Evolutionary conservation across 345 rosid species (phyloP).

Genomic region (Ceriops zippeliana): DNA sequence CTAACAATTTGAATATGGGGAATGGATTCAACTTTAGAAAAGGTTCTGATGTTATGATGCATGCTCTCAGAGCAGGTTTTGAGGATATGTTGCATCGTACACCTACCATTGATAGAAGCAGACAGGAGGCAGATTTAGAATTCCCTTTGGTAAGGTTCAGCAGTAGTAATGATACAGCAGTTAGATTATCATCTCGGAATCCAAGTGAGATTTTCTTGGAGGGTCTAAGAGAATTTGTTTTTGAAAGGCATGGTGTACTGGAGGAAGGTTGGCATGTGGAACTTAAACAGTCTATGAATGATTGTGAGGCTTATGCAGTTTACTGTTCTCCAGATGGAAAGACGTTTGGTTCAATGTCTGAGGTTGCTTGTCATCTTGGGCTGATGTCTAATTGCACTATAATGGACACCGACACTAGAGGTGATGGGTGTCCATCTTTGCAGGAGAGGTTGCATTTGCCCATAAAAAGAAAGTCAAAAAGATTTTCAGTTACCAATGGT

Average conservation of each 20-base stretch:
- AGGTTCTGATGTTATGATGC: slow-evolving; percentile 41
- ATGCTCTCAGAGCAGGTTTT: slow-evolving; percentile 36
- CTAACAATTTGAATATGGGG: slow-evolving; percentile 35
- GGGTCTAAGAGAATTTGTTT: slow-evolving; percentile 67
- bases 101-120: slow-evolving; percentile 31
- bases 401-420: slow-evolving; percentile 42
- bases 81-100: slow-evolving; percentile 42
- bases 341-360: slow-evolving; percentile 69
- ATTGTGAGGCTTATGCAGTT: slow-evolving; percentile 51
- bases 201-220: slow-evolving; percentile 64
- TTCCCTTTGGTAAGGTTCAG: slow-evolving; percentile 45
- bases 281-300: slow-evolving; percentile 46
- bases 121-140: slow-evolving; percentile 43
- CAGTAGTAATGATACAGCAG: slow-evolving; percentile 40
- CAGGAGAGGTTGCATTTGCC: slow-evolving; percentile 49
- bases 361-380: slow-evolving; percentile 86
- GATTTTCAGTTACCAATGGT: slow-evolving; percentile 41
- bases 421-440: slow-evolving; percentile 41
- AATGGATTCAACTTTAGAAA: slow-evolving; percentile 47
- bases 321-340: slow-evolving; percentile 82
- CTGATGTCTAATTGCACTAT: slow-evolving; percentile 43
- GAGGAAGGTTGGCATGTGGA: slow-evolving; percentile 90
- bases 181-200: slow-evolving; percentile 54
- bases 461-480: slow-evolving; percentile 60
- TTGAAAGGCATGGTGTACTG: slow-evolving; percentile 75